These are phyloP conservation scores for Sodiomyces alkalinus DNA, from an alignment of 2,329 filamentous ascomycete species.

Conservation along the genomic window DNA sequence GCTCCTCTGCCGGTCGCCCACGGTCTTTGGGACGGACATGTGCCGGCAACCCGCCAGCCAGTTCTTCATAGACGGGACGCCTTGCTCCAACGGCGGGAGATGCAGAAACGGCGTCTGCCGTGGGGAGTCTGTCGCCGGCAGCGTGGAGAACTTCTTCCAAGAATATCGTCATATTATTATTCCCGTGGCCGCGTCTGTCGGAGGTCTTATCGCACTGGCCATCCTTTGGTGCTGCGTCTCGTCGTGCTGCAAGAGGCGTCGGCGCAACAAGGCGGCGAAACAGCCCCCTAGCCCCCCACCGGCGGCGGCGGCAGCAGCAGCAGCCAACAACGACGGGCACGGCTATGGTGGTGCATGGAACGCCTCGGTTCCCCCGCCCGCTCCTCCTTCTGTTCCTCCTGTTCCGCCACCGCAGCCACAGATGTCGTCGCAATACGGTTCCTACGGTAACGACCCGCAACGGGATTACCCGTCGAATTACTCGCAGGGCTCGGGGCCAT, in stretches of 20 bases:
- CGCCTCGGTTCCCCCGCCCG: slow-evolving; percentile 2
- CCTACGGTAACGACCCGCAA: no score
- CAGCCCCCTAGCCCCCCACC: slow-evolving; percentile 9
- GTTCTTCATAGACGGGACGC: slow-evolving; percentile 86
- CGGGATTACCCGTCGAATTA: background rate
- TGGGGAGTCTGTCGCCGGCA: slow-evolving; percentile 52
- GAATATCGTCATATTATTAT: slow-evolving; percentile 72
- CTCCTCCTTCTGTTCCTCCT: slow-evolving; percentile 2
- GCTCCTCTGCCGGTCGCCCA: slow-evolving; percentile 59
- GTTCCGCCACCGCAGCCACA: slow-evolving; percentile 1
- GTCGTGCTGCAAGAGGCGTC: slow-evolving; percentile 18
- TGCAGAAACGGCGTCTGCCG: slow-evolving; percentile 68
- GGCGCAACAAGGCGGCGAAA: slow-evolving; percentile 12
- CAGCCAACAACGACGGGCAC: slow-evolving; percentile 8
- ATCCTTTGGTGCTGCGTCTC: slow-evolving; percentile 52
- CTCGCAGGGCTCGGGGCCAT: slow-evolving; percentile 2
- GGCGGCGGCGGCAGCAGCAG: no score
- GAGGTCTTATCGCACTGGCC: slow-evolving; percentile 53
- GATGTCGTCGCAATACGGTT: no score
- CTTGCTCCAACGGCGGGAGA: slow-evolving; percentile 63
- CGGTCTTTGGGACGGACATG: slow-evolving; percentile 38
- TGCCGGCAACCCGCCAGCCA: slow-evolving; percentile 64
- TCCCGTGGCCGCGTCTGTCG: slow-evolving; percentile 57
- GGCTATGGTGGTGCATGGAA: slow-evolving; percentile 6
- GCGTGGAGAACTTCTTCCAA: slow-evolving; percentile 62